Conservation (phyloP, 345 rosid genomes). For the Salix suchowensis region DNA sequence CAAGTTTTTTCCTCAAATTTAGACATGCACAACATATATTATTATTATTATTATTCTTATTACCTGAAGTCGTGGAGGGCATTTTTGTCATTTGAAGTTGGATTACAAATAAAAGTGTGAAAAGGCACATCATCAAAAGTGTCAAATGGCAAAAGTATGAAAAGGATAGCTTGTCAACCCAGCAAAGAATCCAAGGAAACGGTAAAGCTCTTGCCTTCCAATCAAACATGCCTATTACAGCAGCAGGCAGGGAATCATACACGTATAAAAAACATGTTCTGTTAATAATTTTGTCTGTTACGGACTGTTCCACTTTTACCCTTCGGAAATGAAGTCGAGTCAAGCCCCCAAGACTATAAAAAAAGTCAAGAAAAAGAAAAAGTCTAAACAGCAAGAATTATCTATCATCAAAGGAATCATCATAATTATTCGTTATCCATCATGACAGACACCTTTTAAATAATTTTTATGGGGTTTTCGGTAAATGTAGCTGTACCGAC, state of each 20-base stretch:
- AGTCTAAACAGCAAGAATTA: background rate
- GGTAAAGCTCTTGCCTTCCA: slow-evolving; percentile 10
- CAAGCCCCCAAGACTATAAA: background rate
- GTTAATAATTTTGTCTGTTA: background rate
- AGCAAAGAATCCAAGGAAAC: slow-evolving; percentile 32
- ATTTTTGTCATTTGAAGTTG: background rate
- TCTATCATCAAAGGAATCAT: background rate
- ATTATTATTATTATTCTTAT: too few species aligned
- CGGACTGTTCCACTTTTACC: background rate
- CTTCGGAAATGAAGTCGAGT: background rate
- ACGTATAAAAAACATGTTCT: background rate
- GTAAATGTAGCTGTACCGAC: slow-evolving; percentile 19
- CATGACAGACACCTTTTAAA: background rate
- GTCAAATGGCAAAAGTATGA: background rate
- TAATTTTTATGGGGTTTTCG: background rate
- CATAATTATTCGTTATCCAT: background rate
- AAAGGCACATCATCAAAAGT: background rate
- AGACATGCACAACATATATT: too few species aligned
- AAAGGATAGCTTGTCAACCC: slow-evolving; percentile 15
- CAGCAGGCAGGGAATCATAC: background rate
- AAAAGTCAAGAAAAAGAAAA: background rate
- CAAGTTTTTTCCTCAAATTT: too few species aligned
- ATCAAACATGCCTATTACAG: background rate
- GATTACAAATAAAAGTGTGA: background rate
- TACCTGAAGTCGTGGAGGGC: too few species aligned